Evolutionary conservation across 176 grass and related monocot genomes (phyloP), one percentile per base, ranked within the genome.

Genomic region (Coix lacrymajobi): DNA sequence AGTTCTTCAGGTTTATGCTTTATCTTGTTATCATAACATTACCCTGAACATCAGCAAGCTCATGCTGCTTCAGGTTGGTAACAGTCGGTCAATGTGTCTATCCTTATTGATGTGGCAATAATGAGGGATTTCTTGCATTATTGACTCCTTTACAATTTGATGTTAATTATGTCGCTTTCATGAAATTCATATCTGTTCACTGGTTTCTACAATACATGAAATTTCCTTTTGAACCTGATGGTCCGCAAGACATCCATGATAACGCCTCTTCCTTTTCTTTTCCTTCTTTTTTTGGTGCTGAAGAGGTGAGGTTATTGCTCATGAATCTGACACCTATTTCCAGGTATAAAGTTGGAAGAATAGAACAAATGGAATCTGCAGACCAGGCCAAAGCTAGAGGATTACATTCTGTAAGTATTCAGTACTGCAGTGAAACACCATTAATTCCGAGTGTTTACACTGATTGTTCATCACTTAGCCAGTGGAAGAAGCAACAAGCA

Each of bases 291-390:
- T 56, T 56, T 56, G 56, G 24, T 30, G 29, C 14, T 81, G 5
- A 32, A 74, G 73, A 68, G 40, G 32, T 79, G 24, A 54, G 49
- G 66, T 28, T 29, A 61, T 62, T 76, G 34, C 37, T 83, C 34
- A 67, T 87, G 71, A 77, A 24, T 81, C 12, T 38, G 62, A 30
- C 73, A 79, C 79, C 80, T 88, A 49, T 69, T 76, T 81, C 31
- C 64, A 94, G 92, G 74, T 98, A 98, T 89, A 98, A 98, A 88
- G 95, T 98, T 78, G 95, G 95, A 84, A 89, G 95, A 92, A 94
- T 98, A 73, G 95, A 98, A 69, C 95, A 98, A 64, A 87, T 98
- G 56, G 96, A 98, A 81, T 91, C 92, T 71, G 84, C 92, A 82
- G 86, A 38, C 30, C 88, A 98, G 81, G 89, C 96, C 30, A 98